Evolutionary conservation across 345 rosid genomes (phyloP).

Genomic region (Lepidium sativum): DNA sequence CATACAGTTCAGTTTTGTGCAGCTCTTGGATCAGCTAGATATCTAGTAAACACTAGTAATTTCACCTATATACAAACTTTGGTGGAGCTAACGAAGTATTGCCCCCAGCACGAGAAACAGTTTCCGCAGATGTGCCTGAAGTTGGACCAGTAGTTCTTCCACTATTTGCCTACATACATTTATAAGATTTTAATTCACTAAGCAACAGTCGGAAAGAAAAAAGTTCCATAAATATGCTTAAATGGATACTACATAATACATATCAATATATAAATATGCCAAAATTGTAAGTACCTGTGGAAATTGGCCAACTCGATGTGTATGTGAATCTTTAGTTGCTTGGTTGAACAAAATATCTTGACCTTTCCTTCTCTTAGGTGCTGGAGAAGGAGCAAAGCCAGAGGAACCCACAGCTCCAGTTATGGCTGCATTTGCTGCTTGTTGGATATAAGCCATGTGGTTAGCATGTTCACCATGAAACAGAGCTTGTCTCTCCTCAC

Average conservation of each 20-base stretch:
- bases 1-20: slow-evolving; percentile 27
- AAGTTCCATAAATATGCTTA: too few species aligned
- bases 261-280: background rate
- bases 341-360: slow-evolving; percentile 65
- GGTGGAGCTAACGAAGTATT: slow-evolving; percentile 39
- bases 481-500: slow-evolving; percentile 92
- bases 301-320: slow-evolving; percentile 50
- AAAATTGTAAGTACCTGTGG: slow-evolving; percentile 48
- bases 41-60: slow-evolving; percentile 6
- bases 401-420: slow-evolving; percentile 98
- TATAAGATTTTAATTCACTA: background rate
- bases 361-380: slow-evolving; percentile 75
- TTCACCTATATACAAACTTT: slow-evolving; percentile 78
- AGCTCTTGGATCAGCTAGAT: background rate
- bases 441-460: slow-evolving; percentile 81
- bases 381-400: slow-evolving; percentile 71
- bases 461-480: slow-evolving; percentile 88
- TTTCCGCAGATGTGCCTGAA: slow-evolving; percentile 37
- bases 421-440: slow-evolving; percentile 98
- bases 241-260: background rate
- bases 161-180: slow-evolving; percentile 31
- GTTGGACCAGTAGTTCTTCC: slow-evolving; percentile 41
- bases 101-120: slow-evolving; percentile 41
- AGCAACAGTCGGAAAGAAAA: background rate
- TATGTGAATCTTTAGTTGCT: slow-evolving; percentile 48